Percentiles rank a stretch among this genome's conserved stretches.
These are phyloP conservation scores for Endocarpon pusillum DNA, from an alignment of 495 filamentous ascomycete genomes.

Conservation along the genomic window DNA sequence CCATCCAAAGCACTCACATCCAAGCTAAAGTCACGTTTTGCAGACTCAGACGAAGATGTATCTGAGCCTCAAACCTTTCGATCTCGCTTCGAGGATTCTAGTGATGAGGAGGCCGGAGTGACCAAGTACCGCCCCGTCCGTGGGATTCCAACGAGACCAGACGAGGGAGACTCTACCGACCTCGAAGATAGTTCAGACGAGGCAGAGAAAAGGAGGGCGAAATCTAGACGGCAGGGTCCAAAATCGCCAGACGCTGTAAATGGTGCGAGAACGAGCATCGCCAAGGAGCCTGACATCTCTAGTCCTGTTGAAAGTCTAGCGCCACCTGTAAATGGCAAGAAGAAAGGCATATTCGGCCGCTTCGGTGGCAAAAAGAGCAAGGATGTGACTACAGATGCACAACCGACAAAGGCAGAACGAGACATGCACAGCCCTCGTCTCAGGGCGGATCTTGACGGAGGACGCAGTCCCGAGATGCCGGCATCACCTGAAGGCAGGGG, in stretches of 20 bases:
- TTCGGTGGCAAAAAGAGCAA: conserved; percentile 24
- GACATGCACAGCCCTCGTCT: conserved; percentile 23
- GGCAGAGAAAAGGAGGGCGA: conserved; percentile 12
- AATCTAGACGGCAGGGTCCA: conserved; percentile 4
- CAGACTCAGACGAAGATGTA: conserved; percentile 60
- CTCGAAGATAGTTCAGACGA: conserved; percentile 45
- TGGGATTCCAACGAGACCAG: conserved; percentile 40
- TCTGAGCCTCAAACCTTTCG: conserved; percentile 31
- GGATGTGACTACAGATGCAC: conserved; percentile 16
- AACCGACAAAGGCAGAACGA: conserved; percentile 15
- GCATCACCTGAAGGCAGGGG: conserved; percentile 10
- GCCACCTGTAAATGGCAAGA: conserved; percentile 20
- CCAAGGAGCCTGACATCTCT: conserved; percentile 18
- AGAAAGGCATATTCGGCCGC: conserved; percentile 22
- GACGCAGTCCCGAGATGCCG: conserved; percentile 7
- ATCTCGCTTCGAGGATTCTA: conserved; percentile 70
- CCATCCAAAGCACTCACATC: conserved; percentile 9
- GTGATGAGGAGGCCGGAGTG: conserved; percentile 39
- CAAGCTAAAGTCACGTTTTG: conserved; percentile 30
- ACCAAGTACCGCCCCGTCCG: conserved; percentile 39
- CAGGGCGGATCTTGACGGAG: conserved; percentile 15
- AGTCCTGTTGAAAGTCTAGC: conserved; percentile 24
- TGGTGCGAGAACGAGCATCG: conserved; percentile 4
- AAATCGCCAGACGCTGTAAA: conserved; percentile 7
- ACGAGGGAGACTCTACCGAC: conserved; percentile 50